phyloP scores from a whole-genome alignment of 495 filamentous ascomycete species.

The Penicillium verhagenii region DNA sequence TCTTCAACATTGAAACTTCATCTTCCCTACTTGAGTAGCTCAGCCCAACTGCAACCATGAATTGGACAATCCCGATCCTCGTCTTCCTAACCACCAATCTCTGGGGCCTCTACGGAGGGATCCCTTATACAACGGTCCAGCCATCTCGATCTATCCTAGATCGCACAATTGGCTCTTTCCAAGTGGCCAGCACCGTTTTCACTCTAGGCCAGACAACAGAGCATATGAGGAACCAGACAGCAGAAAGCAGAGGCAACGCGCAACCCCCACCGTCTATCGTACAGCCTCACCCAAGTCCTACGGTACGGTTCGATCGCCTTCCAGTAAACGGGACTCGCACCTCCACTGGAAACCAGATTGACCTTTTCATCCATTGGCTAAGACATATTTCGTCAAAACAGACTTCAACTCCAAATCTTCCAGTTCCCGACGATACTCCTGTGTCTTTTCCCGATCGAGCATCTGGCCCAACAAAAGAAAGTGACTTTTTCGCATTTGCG shows the following conservation, averaged over 20 bases:
- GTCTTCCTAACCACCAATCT: slow-evolving; percentile 13
- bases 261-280: neutral
- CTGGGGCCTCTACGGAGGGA: slow-evolving; percentile 14
- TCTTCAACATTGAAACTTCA: neutral
- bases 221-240: neutral
- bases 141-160: slow-evolving; percentile 7
- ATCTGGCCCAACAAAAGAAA: neutral
- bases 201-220: slow-evolving; percentile 8
- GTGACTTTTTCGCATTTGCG: neutral
- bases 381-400: neutral
- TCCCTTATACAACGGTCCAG: slow-evolving; percentile 17
- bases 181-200: slow-evolving; percentile 14
- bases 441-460: neutral
- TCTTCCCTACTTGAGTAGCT: neutral
- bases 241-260: neutral
- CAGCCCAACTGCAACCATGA: neutral
- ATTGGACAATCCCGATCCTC: slow-evolving; percentile 5
- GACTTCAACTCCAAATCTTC: neutral
- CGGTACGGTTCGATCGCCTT: neutral
- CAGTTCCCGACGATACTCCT: neutral
- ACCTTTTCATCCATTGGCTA: neutral
- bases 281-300: neutral
- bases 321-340: neutral
- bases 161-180: slow-evolving; percentile 13
- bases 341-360: neutral